A percentile compares a stretch with the other conserved stretches of the same genome.
Conservation (phyloP, 805 yeast species). For the Candida golubevii region DNA sequence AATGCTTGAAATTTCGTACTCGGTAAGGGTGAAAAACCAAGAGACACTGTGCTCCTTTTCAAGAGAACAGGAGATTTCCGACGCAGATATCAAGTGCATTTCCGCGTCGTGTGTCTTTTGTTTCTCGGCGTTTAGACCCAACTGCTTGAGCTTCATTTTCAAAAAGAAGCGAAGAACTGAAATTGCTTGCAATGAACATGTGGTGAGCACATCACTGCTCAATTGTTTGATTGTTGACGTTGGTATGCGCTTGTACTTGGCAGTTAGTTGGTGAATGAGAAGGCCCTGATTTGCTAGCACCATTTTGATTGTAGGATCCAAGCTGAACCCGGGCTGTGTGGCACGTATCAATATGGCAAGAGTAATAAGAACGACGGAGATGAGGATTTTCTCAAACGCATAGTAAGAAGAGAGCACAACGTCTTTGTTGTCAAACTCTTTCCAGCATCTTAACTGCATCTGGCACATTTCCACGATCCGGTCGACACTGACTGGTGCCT, state of each 20-base stretch:
- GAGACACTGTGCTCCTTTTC: conserved; percentile 1
- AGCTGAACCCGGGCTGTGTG: conserved; percentile 9
- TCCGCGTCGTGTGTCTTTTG: not conserved
- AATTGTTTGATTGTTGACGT: conserved; percentile 11
- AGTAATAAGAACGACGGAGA: conserved; percentile 29
- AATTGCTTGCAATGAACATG: conserved; percentile 15
- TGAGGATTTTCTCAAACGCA: conserved; percentile 26
- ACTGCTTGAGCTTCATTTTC: conserved; percentile 5
- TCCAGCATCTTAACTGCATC: conserved; percentile 27
- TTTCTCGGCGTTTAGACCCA: not conserved
- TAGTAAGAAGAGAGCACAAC: conserved; percentile 12
- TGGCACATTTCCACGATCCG: conserved; percentile 4
- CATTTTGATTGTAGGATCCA: conserved; percentile 8
- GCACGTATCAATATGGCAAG: conserved; percentile 18
- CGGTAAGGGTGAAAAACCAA: conserved; percentile 14
- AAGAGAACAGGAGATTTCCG: conserved; percentile 1
- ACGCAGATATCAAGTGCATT: not conserved
- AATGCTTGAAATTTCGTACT: conserved; percentile 19
- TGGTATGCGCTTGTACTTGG: conserved; percentile 16
- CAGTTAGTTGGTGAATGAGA: conserved; percentile 27
- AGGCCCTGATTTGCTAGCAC: conserved; percentile 30
- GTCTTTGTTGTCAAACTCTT: conserved; percentile 10
- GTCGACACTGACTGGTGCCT: conserved; percentile 10
- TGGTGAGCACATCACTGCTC: conserved; percentile 7
- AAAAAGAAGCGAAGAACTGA: conserved; percentile 13